Base-by-base conservation (phyloP, 1,284 basidiomycete species). In the Earliella scabrosa region DNA sequence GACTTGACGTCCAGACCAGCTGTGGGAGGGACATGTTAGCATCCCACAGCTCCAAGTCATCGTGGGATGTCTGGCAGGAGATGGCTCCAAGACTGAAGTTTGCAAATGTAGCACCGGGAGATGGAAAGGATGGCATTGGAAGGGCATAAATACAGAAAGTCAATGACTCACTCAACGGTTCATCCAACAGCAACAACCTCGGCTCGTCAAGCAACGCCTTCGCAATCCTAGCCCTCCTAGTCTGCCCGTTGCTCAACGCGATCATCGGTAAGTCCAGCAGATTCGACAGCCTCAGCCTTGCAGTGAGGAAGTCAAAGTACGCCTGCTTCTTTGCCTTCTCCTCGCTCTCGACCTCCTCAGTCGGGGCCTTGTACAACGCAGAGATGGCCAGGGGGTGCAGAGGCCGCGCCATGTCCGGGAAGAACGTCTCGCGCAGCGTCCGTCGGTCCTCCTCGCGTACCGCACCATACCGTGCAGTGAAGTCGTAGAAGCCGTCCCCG, bases 241-340 rank as follows among this genome's bases (percentile, higher is more conserved):
- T 97, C 76, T 99, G 97, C 0, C 97, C 97, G 64, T 97, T 97
- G 60, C 90, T 93, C 47, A 98, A 72, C 0, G 91, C 90, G 6
- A 97, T 80, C 16, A 90, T 72, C 0, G 95, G 95, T 5, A 95
- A 66, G 66, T 95, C 88, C n/a, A 97, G 74, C 34, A 95, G 72
- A 16, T 77, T 65, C 2, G 71, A 66, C 45, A 96, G 74, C 2
- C 80, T 82, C 68, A 95, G 77, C 43, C 73, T 72, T 5, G 75
- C 69, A 0, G 82, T 76, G 21, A 90, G 68, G 1, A 75, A 73
- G 13, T 85, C 78, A 59, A 90, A 83, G 4, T 77, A 59, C 23
- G 63, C 50, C 52, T 72, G 66, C 31, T 63, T 66, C 39, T 68
- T 65, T 29, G 68, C 68, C 45, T 68, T 69, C 39, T 62, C 66